Percentiles rank a stretch among this genome's conserved stretches.
These are phyloP conservation scores for Penstemon newberryi DNA, from an alignment of 257 asterid species.

Conservation along the genomic window DNA sequence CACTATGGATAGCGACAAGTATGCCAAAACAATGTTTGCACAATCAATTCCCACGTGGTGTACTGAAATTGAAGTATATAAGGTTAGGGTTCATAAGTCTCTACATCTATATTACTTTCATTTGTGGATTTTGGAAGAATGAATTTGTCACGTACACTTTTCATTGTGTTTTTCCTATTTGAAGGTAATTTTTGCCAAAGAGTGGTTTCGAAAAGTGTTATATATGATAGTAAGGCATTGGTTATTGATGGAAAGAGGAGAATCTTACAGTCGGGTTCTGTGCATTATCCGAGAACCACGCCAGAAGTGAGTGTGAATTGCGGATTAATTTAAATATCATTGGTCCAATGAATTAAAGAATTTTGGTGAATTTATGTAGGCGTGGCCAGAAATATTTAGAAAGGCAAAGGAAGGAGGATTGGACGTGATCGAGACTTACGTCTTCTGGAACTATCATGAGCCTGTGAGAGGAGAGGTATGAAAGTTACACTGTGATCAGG, in stretches of 20 bases:
- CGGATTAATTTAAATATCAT: not conserved
- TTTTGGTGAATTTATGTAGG: conserved; percentile 36
- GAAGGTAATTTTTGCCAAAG: conserved; percentile 31
- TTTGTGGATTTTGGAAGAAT: conserved; percentile 19
- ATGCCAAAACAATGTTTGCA: conserved; percentile 20
- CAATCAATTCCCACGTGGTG: not conserved
- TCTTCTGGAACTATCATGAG: conserved; percentile 86
- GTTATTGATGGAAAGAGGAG: conserved; percentile 76
- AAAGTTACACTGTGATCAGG: not conserved
- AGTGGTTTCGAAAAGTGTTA: conserved; percentile 48
- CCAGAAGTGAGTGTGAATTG: conserved; percentile 62
- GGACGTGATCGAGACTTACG: conserved; percentile 82
- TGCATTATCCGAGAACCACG: conserved; percentile 77
- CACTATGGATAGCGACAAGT: conserved; percentile 19
- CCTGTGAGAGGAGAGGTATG: conserved; percentile 73
- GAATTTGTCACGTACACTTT: conserved; percentile 27
- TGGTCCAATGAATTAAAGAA: conserved; percentile 3
- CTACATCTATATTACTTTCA: too few species aligned
- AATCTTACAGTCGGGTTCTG: conserved; percentile 75
- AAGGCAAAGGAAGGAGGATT: conserved; percentile 89
- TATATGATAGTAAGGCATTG: conserved; percentile 67
- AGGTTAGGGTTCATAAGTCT: conserved; percentile 21
- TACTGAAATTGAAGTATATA: conserved; percentile 6
- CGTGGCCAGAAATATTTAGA: conserved; percentile 64
- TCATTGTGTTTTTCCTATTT: conserved; percentile 36